phyloP scores from a whole-genome alignment of 441 rosid genomes.

The Viola pubescens region DNA sequence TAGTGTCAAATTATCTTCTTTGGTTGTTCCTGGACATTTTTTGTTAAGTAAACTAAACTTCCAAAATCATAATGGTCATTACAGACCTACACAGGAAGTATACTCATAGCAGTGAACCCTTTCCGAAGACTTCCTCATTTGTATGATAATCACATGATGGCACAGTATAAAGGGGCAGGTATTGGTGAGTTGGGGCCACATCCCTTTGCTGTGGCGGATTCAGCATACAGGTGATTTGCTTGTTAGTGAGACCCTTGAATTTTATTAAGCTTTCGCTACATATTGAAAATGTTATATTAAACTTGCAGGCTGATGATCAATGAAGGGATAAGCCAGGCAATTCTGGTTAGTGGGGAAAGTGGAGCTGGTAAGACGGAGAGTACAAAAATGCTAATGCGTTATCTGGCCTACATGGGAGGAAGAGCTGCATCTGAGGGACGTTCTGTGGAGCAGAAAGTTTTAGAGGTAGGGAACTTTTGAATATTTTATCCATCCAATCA shows the following conservation, averaged over 20 bases:
- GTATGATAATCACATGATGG: slow-evolving; percentile 83
- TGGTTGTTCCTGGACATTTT: slow-evolving; percentile 4
- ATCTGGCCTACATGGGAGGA: slow-evolving; percentile 98
- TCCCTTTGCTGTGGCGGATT: slow-evolving; percentile 97
- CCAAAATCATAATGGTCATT: slow-evolving; percentile 13
- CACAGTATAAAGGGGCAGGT: slow-evolving; percentile 81
- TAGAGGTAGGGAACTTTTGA: slow-evolving; percentile 51
- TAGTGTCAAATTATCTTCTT: not conserved
- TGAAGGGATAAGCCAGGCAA: slow-evolving; percentile 81
- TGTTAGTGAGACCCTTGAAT: no score
- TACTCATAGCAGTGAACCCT: slow-evolving; percentile 94
- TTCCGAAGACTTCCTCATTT: slow-evolving; percentile 86
- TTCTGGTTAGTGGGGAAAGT: slow-evolving; percentile 96
- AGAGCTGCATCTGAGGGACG: slow-evolving; percentile 83
- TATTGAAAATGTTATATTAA: slow-evolving; percentile 11
- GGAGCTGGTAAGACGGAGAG: slow-evolving; percentile 99
- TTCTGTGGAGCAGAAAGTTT: slow-evolving; percentile 88
- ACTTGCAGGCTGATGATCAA: slow-evolving; percentile 71
- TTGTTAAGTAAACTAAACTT: slow-evolving; percentile 21
- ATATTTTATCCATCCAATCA: slow-evolving; percentile 2
- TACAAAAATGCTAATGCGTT: slow-evolving; percentile 89
- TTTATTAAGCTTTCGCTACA: no score
- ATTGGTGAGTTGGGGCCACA: slow-evolving; percentile 92
- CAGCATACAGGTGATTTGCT: slow-evolving; percentile 64
- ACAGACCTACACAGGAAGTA: slow-evolving; percentile 91